Evolutionary conservation across 441 rosid genomes (phyloP).

Genomic region (Pelargonium australe): DNA sequence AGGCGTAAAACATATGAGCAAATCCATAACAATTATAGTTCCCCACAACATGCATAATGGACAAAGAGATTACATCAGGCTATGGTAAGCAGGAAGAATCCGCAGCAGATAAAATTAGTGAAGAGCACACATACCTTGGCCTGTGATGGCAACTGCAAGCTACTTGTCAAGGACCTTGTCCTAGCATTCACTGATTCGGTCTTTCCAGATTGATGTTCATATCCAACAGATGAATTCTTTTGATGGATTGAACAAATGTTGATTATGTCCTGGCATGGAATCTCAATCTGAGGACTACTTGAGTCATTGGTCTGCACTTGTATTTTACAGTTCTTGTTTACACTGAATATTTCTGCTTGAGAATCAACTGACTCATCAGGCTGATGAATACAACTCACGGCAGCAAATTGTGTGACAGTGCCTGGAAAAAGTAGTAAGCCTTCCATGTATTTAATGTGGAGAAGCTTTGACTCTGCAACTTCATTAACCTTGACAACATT

Average conservation of each 20-base stretch:
- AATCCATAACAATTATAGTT: neutral
- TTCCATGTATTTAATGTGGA: conserved; percentile 41
- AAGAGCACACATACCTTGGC: conserved; percentile 35
- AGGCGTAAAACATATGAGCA: neutral
- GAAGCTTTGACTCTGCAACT: conserved; percentile 32
- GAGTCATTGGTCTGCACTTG: conserved; percentile 53
- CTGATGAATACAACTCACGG: conserved; percentile 32
- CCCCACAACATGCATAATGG: conserved; percentile 6
- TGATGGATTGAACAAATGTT: conserved; percentile 31
- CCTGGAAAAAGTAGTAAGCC: conserved; percentile 62
- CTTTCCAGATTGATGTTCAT: conserved; percentile 21
- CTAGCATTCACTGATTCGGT: conserved; percentile 23
- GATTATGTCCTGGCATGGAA: conserved; percentile 43
- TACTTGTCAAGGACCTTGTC: conserved; percentile 25
- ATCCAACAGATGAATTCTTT: conserved; percentile 33
- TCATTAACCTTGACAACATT: conserved; percentile 37
- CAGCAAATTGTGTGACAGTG: conserved; percentile 47
- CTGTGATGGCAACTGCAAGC: conserved; percentile 22
- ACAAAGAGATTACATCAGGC: neutral
- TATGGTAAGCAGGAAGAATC: neutral
- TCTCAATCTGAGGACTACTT: conserved; percentile 40
- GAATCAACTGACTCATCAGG: conserved; percentile 27
- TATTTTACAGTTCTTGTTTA: conserved; percentile 37
- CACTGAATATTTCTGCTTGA: conserved; percentile 24
- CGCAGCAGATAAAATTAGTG: neutral